Evolutionary conservation across 2,329 filamentous ascomycete species (phyloP), one percentile per base, ranked within the genome.

Genomic region (Zymoseptoria ardabiliae): DNA sequence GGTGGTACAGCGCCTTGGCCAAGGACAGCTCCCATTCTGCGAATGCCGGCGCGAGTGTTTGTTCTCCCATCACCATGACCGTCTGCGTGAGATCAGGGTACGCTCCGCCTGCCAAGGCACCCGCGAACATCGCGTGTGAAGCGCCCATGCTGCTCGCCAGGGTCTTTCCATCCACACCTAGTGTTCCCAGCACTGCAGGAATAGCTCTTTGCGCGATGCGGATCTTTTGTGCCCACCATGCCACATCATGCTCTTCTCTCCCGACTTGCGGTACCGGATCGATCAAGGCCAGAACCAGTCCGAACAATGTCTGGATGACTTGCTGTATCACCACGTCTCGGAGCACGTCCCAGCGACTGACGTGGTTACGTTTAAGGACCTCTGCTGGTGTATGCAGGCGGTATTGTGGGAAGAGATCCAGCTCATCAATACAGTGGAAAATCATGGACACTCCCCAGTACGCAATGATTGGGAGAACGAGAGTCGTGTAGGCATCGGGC

Each of bases 361-460:
- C 93, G 71, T 90, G 90, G 76, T 97, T 97, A 69, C 92, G 85
- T 74, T 90, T 90, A 49, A 86, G 73, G 63, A 97, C 88, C 75
- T 97, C 93, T 56, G 91, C 91, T 13, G 94, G 94, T 0, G 94
- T 97, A 77, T 99, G 94, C 50, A 99, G 81, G 63, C 94, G 88
- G 77, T 97, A 97, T 69, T 95, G 85, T 19, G 92, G 87, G 73
- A 93, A 96, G 45, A 93, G 78, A 74, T 97, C 90, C 76, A 87
- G 86, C 60, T 86, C 79, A 76, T 99, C 94, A 70, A 97, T 86
- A 67, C 86, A 71, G 79, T 97, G 93, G 78, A 96, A 99, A 72
- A 93, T 77, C 73, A 90, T 76, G 20, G 93, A 97, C 30, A 95
- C 77, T 21, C 78, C 76, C 94, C 94, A 99, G 81, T 99, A 99